Conservation (phyloP, 257 asterid genomes). For the Fraxinus cuspidata region DNA sequence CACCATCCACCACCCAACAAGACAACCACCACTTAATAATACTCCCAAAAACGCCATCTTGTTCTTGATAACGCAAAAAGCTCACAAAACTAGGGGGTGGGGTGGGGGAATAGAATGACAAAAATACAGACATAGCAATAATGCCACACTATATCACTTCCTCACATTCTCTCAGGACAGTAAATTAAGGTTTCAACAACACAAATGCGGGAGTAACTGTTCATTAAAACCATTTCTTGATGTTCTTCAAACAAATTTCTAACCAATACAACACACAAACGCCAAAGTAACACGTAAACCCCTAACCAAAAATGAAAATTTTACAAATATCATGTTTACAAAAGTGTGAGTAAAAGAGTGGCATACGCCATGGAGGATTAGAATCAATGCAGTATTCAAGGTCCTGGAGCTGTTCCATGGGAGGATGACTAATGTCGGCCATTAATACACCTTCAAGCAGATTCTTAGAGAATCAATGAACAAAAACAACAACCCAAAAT, state of each 20-base stretch:
- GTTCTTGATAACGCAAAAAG: background rate
- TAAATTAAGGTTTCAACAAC: constrained; percentile 33
- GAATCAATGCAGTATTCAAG: constrained; percentile 97
- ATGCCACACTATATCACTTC: constrained; percentile 17
- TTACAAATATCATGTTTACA: background rate
- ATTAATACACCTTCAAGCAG: constrained; percentile 26
- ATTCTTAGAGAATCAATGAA: constrained; percentile 1
- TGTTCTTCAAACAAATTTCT: constrained; percentile 12
- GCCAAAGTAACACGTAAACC: background rate
- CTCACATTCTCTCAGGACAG: constrained; percentile 27
- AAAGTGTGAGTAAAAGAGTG: constrained; percentile 20
- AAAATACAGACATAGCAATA: constrained; percentile 19
- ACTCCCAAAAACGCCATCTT: background rate
- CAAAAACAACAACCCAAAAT: background rate
- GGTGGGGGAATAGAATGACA: background rate
- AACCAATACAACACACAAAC: background rate
- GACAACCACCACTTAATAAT: background rate
- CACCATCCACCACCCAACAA: background rate
- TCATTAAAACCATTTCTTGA: constrained; percentile 24
- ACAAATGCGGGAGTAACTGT: background rate
- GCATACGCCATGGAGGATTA: constrained; percentile 92
- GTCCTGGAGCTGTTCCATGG: constrained; percentile 97
- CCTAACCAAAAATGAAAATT: background rate
- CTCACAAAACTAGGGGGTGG: background rate
- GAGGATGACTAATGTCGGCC: constrained; percentile 81